Base-by-base conservation (phyloP, 2,329 filamentous ascomycete species). In the Apiospora hydei region DNA sequence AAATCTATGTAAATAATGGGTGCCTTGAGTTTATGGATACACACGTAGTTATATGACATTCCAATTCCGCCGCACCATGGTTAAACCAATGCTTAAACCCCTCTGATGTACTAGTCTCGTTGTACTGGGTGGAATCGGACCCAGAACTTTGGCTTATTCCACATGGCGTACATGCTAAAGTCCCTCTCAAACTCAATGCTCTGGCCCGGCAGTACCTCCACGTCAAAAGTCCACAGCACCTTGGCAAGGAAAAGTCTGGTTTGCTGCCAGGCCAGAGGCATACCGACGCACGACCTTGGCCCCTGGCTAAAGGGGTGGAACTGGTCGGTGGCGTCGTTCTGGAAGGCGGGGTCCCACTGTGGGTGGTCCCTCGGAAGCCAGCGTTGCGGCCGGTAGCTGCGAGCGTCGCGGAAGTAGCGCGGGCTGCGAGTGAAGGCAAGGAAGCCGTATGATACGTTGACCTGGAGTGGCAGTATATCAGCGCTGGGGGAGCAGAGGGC, bases 181-280 rank as follows among this genome's bases (percentile, higher is more conserved):
- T 76, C 75, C 30, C 57, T 74, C 13, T 75, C 75, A 11, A 76
- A 49, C 2, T 70, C 70, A 13, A 76, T 21, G 0, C 69, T 14
- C 47, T 73, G 73, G 0, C 68, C 67, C 5, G 72, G 57, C 7
- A 75, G 47, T 66, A 71, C 26, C 11, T 71, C 69, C 30, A 77
- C 16, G 41, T 77, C 74, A 26, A 77, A 77, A 0, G 66, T 34
- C 77, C 75, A 78, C 13, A 77, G 34, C 6, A 78, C 70, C 70
- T 78, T 78, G 1, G 72, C 75, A 0, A 78, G 10, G 8, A 77
- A 72, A 11, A 78, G 34, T 46, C 73, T 73, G 16, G 43, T 70
- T 69, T 75, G 67, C 47, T 69, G 70, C 77, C 75, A 76, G 0
- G 76, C 77, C 0, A 78, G 68, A 24, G 76, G 71, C 18, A 53